These are phyloP conservation scores for Geotrichum bryndzae DNA, from an alignment of 1,139 yeast species.

Conservation along the genomic window DNA sequence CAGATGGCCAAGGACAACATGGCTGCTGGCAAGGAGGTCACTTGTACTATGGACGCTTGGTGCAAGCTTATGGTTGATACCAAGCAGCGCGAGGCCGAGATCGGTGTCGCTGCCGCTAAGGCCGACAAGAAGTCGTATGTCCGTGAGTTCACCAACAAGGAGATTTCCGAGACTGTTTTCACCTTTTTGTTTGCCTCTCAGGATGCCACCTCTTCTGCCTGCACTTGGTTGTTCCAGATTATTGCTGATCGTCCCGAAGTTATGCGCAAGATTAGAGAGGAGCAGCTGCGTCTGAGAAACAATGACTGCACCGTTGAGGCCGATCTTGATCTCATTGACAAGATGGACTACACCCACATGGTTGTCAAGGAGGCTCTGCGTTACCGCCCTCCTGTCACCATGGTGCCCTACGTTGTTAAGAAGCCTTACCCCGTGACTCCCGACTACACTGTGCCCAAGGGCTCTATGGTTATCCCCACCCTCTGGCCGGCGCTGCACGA, in stretches of 20 bases:
- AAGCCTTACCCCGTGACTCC: slow-evolving; percentile 76
- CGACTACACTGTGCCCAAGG: slow-evolving; percentile 87
- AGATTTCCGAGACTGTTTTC: slow-evolving; percentile 91
- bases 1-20: slow-evolving; percentile 76
- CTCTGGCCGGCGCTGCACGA: slow-evolving; percentile 94
- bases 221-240: slow-evolving; percentile 96
- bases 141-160: slow-evolving; percentile 82
- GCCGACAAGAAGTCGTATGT: slow-evolving; percentile 53
- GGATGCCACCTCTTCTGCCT: slow-evolving; percentile 96
- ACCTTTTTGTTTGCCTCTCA: slow-evolving; percentile 96
- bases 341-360: slow-evolving; percentile 82
- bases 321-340: slow-evolving; percentile 65
- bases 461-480: slow-evolving; percentile 94
- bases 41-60: slow-evolving; percentile 96
- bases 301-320: slow-evolving; percentile 63
- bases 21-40: slow-evolving; percentile 69
- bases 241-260: slow-evolving; percentile 94
- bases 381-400: slow-evolving; percentile 93
- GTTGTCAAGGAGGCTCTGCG: slow-evolving; percentile 90
- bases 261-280: slow-evolving; percentile 76
- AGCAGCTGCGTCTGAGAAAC: slow-evolving; percentile 76
- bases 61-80: slow-evolving; percentile 76
- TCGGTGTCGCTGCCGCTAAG: slow-evolving; percentile 35
- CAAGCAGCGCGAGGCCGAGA: slow-evolving; percentile 44
- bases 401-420: slow-evolving; percentile 96